Evolutionary conservation across 2,329 filamentous ascomycete genomes (phyloP).

Genomic region (Orbilia blumenaviensis): DNA sequence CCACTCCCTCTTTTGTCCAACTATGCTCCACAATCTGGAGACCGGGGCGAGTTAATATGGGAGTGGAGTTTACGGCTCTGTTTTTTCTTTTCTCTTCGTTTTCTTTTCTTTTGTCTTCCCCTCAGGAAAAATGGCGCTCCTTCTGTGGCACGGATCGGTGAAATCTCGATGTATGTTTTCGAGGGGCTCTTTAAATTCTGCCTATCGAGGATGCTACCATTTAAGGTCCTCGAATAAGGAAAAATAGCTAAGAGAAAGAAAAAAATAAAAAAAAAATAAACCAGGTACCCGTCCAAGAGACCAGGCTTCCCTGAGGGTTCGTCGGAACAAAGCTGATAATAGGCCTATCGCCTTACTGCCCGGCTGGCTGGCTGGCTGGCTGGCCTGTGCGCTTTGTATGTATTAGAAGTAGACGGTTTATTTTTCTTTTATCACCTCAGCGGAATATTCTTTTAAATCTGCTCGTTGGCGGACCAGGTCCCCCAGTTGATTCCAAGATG

Average conservation of each 20-base stretch:
- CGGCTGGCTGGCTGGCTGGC: too few relatives aligned
- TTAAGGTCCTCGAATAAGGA: slow-evolving; percentile 14
- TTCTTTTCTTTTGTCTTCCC: slow-evolving; percentile 25
- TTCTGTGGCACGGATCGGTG: slow-evolving; percentile 49
- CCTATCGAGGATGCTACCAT: slow-evolving; percentile 39
- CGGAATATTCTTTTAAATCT: slow-evolving; percentile 52
- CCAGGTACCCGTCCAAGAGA: slow-evolving; percentile 27
- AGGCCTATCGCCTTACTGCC: slow-evolving; percentile 31
- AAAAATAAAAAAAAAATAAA: slow-evolving; percentile 25
- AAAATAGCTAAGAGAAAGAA: not conserved
- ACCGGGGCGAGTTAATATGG: slow-evolving; percentile 52
- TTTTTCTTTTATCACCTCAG: slow-evolving; percentile 30
- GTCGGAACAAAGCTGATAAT: slow-evolving; percentile 50
- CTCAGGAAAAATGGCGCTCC: slow-evolving; percentile 48
- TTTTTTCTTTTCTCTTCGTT: not conserved
- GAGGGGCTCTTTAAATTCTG: slow-evolving; percentile 42
- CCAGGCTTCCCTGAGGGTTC: slow-evolving; percentile 46
- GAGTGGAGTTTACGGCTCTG: slow-evolving; percentile 51
- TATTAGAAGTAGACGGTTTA: slow-evolving; percentile 6
- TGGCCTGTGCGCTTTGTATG: slow-evolving; percentile 29
- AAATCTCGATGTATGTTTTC: slow-evolving; percentile 50
- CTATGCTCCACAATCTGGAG: slow-evolving; percentile 52
- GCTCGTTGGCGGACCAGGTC: slow-evolving; percentile 45
- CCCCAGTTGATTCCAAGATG: slow-evolving; percentile 48
- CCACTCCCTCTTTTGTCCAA: slow-evolving; percentile 48